Base-by-base conservation (phyloP, 2,329 filamentous ascomycete genomes). In the Bipolaris gigantea region DNA sequence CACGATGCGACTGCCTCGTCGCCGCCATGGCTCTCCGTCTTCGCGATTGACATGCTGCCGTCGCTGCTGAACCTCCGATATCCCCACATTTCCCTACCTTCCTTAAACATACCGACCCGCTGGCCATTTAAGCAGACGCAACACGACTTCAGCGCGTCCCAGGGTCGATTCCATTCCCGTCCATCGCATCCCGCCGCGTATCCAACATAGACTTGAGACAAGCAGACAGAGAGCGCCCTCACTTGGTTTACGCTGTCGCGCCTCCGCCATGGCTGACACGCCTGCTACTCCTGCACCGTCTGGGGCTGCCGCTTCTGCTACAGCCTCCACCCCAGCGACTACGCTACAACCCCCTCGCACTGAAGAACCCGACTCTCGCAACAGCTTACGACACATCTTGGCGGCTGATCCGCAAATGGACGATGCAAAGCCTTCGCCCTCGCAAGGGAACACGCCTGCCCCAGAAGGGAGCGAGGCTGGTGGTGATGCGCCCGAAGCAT, bases 311-410 rank as follows among this genome's bases (percentile, higher is more conserved):
- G 19, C 18, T n/a, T 5, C 42, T n/a, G 18, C 41, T 21, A 57
- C 64, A 13, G 47, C 64, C 47, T 51, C 60, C 32, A 16, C 59
- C 23, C 48, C 40, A 10, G 23, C n/a, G 21, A 27, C 60, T 33
- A 47, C 62, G 44, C 35, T 53, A 23, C 52, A 62, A 35, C 50
- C 66, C 36, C 56, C 63, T 49, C 69, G 66, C 61, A 39, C 57
- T 55, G 64, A 73, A 50, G 70, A 73, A 62, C 64, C 71, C 52
- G 72, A 75, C 64, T 70, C 73, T 21, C 65, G 73, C 48, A 74
- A 69, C 69, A 74, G 71, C 60, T 58, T 75, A 54, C 72, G 70
- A 61, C 72, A 75, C 63, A 74, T 75, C 48, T 69, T 75, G 55
- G 69, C 68, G 9, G 59, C 65, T 33, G 72, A 75, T 16, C 68